A percentile compares a stretch with the other conserved stretches of the same genome.
phyloP scores from a whole-genome alignment of 2,329 filamentous ascomycete genomes.

The Lizonia empirigonia region DNA sequence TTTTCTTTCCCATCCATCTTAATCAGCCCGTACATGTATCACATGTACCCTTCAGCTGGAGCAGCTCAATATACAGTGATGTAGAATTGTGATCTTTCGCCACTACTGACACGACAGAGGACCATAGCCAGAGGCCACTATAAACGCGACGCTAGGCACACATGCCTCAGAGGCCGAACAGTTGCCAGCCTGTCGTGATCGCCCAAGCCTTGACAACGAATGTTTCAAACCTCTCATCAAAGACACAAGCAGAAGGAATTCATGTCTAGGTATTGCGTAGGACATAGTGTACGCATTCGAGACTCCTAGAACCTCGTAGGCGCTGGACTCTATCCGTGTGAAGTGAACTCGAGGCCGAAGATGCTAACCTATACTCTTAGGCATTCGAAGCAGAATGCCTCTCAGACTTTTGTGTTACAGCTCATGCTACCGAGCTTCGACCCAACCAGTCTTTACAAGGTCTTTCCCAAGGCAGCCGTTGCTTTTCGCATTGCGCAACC shows the following conservation, averaged over 20 bases:
- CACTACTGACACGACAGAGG: too few species aligned
- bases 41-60: too few species aligned
- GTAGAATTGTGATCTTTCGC: too few species aligned
- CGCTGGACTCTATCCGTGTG: neutral
- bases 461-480: constrained; percentile 30
- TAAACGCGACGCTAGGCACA: too few species aligned
- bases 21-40: too few species aligned
- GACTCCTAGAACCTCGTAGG: neutral
- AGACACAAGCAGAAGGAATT: neutral
- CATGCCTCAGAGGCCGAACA: too few species aligned
- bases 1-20: too few species aligned
- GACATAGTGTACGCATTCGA: neutral
- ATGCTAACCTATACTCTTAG: too few species aligned
- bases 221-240: neutral
- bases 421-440: constrained; percentile 2
- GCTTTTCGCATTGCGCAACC: constrained; percentile 32
- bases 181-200: too few species aligned
- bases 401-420: neutral
- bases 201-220: too few species aligned
- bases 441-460: constrained; percentile 33
- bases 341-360: neutral
- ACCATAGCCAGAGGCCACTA: too few species aligned
- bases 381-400: neutral
- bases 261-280: neutral
- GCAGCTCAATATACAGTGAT: too few species aligned